Conservation (phyloP, 768 basidiomycete species). For the Termitomyces sp. region DNA sequence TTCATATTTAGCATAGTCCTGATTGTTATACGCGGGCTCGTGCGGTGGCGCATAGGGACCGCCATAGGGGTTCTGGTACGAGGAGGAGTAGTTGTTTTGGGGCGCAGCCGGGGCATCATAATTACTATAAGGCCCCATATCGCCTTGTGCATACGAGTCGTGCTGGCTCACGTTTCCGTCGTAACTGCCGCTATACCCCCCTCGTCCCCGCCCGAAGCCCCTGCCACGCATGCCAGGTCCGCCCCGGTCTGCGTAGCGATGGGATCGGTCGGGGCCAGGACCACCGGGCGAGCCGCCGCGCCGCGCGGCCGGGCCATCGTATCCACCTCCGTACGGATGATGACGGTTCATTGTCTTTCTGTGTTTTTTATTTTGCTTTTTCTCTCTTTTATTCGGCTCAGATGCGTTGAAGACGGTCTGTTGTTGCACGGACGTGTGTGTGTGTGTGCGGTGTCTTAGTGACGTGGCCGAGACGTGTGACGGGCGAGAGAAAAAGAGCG, state of each 20-base stretch:
- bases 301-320: slow-evolving; percentile 45
- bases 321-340: slow-evolving; percentile 75
- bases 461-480: slow-evolving; percentile 24
- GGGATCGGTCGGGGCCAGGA: slow-evolving; percentile 69
- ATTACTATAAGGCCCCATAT: slow-evolving; percentile 61
- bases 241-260: slow-evolving; percentile 55
- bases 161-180: slow-evolving; percentile 46
- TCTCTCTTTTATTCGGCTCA: slow-evolving; percentile 27
- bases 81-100: slow-evolving; percentile 54
- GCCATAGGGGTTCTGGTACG: slow-evolving; percentile 67
- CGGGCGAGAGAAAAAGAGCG: not conserved
- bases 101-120: slow-evolving; percentile 46
- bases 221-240: slow-evolving; percentile 42
- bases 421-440: no score
- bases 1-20: slow-evolving; percentile 67
- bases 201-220: slow-evolving; percentile 46
- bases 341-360: slow-evolving; percentile 71
- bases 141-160: slow-evolving; percentile 50
- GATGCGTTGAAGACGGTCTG: slow-evolving; percentile 15
- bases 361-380: slow-evolving; percentile 29
- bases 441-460: slow-evolving; percentile 24
- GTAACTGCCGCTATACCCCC: slow-evolving; percentile 48
- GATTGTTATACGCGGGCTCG: slow-evolving; percentile 42
- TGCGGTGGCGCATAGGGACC: slow-evolving; percentile 43
- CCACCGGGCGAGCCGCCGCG: slow-evolving; percentile 63